Conservation (phyloP, 192 early-diverging fungal species). For the Coemansia sp. region DNA sequence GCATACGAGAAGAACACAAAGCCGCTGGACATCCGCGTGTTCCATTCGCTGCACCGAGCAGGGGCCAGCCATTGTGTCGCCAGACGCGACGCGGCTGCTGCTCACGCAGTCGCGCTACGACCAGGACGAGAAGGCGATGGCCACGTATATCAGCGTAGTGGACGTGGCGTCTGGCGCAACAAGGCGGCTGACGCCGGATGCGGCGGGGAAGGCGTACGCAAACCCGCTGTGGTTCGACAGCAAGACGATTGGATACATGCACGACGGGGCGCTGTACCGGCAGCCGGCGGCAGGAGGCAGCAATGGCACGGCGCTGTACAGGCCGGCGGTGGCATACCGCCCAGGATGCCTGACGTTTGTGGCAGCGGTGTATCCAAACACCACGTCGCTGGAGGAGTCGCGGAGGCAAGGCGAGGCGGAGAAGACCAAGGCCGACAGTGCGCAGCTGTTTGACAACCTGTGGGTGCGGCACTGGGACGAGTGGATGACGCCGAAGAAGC, state of each 20-base stretch:
- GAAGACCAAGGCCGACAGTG: conserved; percentile 53
- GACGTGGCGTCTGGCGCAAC: conserved; percentile 13
- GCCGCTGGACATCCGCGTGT: conserved; percentile 32
- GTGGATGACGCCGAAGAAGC: conserved; percentile 55
- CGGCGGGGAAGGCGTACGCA: conserved; percentile 12
- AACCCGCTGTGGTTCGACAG: conserved; percentile 40
- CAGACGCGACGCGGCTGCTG: conserved; percentile 21
- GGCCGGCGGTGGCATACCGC: conserved; percentile 20
- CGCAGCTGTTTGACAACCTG: conserved; percentile 62
- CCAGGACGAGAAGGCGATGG: conserved; percentile 28
- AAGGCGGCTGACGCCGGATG: conserved; percentile 14
- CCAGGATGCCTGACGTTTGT: conserved; percentile 20
- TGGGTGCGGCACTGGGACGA: conserved; percentile 79
- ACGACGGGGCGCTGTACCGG: conserved; percentile 25
- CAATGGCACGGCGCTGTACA: conserved; percentile 15
- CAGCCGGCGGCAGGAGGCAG: not conserved
- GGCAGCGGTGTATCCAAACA: conserved; percentile 18
- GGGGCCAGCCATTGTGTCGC: conserved; percentile 28
- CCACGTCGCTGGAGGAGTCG: not conserved
- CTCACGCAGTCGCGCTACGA: conserved; percentile 27
- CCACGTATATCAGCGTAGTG: conserved; percentile 26
- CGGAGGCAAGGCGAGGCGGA: conserved; percentile 25
- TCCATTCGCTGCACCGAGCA: conserved; percentile 25
- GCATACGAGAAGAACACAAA: conserved; percentile 6
- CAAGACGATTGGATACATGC: conserved; percentile 23